Evolutionary conservation across 1,139 yeast species (phyloP), one percentile per base, ranked within the genome.

Genomic region (Suhomyces guaymorum): DNA sequence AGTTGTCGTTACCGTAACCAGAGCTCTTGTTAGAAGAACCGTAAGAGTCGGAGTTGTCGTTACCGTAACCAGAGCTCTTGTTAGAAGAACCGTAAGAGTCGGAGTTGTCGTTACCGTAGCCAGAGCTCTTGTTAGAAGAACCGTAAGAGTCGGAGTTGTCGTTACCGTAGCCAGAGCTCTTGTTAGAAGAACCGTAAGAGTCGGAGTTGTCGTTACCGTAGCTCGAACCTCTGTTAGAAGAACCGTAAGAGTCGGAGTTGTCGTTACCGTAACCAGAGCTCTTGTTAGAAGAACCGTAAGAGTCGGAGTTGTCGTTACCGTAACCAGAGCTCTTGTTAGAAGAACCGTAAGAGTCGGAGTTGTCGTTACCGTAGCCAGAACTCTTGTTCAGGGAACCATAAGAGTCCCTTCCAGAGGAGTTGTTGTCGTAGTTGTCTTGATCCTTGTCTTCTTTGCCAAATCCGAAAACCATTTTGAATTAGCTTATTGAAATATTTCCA

Each of bases 361-460:
- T 37, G 19, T 19, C 34, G 15, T 34, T 34, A 25, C 40, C 34
- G 18, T 7, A 18, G 9, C 20, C 20, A 18, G 23, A 21, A 12
- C n/a, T 10, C 23, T 21, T 6, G 35, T 35, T 39, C 10, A 48
- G 40, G 9, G 49, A 42, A 11, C 52, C 49, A 29, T 48, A 45
- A 5, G 43, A 35, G 34, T 46, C 47, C 19, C 8, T 17, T 6
- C 19, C 8, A 10, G 44, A 38, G 32, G 33, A 44, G 24, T 33
- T 19, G 24, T 44, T 36, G 17, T 42, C 34, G 24, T 42, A 33
- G 28, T 44, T 37, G 41, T 46, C 38, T n/a, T n/a, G n/a, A n/a
- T n/a, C n/a, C n/a, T n/a, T n/a, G 38, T 40, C 33, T 42, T 47
- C 48, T 25, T 41, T 48, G n/a, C 53, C 52, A 28, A 48, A 47